phyloP scores from a whole-genome alignment of 768 basidiomycete species.

The Termitomyces sp. region DNA sequence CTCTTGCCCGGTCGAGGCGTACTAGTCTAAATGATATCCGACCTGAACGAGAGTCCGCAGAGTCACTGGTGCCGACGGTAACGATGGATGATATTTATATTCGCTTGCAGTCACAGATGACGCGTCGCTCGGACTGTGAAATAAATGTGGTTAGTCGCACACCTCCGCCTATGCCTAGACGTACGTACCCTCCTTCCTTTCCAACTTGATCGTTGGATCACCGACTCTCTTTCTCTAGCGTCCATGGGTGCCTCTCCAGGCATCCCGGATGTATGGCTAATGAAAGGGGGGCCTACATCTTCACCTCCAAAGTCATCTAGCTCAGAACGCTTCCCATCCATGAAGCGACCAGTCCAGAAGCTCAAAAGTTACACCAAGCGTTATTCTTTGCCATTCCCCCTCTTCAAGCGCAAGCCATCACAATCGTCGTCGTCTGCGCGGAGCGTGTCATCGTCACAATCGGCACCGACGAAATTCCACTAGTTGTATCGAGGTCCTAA shows the following conservation, averaged over 20 bases:
- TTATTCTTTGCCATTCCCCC: conserved; percentile 42
- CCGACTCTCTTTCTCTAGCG: background rate
- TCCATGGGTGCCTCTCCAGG: conserved; percentile 1
- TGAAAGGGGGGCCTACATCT: conserved; percentile 25
- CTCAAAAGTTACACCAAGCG: conserved; percentile 41
- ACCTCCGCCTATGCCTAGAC: conserved; percentile 16
- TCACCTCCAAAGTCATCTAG: conserved; percentile 21
- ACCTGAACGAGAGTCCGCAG: background rate
- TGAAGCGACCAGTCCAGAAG: conserved; percentile 31
- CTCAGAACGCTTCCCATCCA: conserved; percentile 26
- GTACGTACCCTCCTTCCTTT: background rate
- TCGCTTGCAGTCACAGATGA: conserved; percentile 15
- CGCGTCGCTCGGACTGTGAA: conserved; percentile 14
- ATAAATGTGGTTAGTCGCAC: conserved; percentile 29
- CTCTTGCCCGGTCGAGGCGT: conserved; percentile 12
- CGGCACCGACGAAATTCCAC: conserved; percentile 5
- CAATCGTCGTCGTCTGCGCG: background rate
- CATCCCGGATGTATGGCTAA: conserved; percentile 48
- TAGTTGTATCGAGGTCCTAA: background rate
- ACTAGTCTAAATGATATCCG: conserved; percentile 21
- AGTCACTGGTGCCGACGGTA: conserved; percentile 10
- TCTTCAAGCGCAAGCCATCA: conserved; percentile 19
- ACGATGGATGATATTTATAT: conserved; percentile 26
- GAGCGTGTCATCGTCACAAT: conserved; percentile 9
- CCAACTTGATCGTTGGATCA: background rate